Evolutionary conservation across 805 yeast genomes (phyloP), one percentile per base, ranked within the genome.

Genomic region (Cyberlindnera maclurae): DNA sequence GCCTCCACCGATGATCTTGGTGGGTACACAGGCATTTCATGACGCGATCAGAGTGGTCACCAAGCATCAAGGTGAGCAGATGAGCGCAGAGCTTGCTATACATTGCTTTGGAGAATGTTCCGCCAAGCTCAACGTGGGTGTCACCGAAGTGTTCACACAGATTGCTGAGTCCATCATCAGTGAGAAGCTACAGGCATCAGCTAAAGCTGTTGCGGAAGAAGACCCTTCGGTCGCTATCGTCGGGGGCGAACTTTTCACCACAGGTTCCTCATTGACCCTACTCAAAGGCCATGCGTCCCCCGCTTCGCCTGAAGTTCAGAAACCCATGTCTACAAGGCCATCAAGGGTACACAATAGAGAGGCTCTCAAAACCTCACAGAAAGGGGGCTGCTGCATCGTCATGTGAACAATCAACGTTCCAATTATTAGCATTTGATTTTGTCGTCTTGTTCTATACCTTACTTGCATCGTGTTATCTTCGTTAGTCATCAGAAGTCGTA

Each of bases 1-100:
- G 12, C 31, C 47, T 3, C 57, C 57, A 1, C 55, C 55, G 29
- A 38, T 39, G 3, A 22, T 50, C 1, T 31, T 52, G 9, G 38
- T 51, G 12, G 57, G 50, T 2, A 49, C 47, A 32, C 35, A 46
- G 34, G 17, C 36, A 3, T 55, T 51, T 17, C 26, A 27, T 8
- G 31, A 33, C 6, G 12, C 27, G 5, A 16, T 27, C 15, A 46
- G 54, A 37, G 46, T 41, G 22, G 46, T 48, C 1, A 33, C 42
- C 1, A 17, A 32, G 5, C 37, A 35, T 12, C 47, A 51, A 29
- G 57, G 39, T 26, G 45, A 45, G 29, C 28, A 16, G 2, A 17
- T 51, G 8, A 49, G 47, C 2, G 22, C 24, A 8, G 51, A 51
- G n/a, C 33, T 52, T 11, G 40, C 30, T 2, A 15, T 52, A 9